Base-by-base conservation (phyloP, 495 filamentous ascomycete species). In the Penicillium psychrofluorescens region DNA sequence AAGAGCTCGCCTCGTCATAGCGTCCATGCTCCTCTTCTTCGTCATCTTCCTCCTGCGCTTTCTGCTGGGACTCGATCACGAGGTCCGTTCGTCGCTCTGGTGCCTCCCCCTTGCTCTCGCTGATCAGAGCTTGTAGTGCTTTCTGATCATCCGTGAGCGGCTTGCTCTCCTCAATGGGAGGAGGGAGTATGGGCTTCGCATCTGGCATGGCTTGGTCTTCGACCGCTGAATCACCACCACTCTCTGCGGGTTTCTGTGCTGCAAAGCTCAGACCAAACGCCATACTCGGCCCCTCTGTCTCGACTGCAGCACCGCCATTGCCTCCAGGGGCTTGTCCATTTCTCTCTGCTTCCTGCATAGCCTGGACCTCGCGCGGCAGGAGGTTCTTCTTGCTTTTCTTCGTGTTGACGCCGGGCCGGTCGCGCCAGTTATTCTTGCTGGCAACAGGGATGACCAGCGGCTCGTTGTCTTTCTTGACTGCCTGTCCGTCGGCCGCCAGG, bases 121-220 rank as follows among this genome's bases (percentile, higher is more conserved):
- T 45, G 7, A 91, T 68, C 12, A 98, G 76, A 30, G 90, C 88
- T 34, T 84, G 79, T 35, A 98, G 63, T 4, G 92, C 92, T 40
- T 84, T 73, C 45, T 91, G 79, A 43, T 96, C 91, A 33, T 81
- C 77, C 15, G 79, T 82, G 14, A 67, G 60, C 29, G 66, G 66
- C 41, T 56, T 69, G 10, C 32, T 49, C 29, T 52, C 29, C 44
- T 53, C 37, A 35, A 15, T 35, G 37, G 42, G 41, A 34, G 32
- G 32, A 10, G 32, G 32, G 1, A 34, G 7, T 8, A 52, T 38
- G 5, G 49, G 15, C 36, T 61, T 54, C 28, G 46, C 56, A 33
- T 70, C 63, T 27, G 48, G 16, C 57, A 67, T 71, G 12, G 48
- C 39, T 31, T 58, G 54, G 15, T 66, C 56, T 13, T 43, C 49